phyloP scores from a whole-genome alignment of 306 rosid genomes.

The Gastrolobium villosum region DNA sequence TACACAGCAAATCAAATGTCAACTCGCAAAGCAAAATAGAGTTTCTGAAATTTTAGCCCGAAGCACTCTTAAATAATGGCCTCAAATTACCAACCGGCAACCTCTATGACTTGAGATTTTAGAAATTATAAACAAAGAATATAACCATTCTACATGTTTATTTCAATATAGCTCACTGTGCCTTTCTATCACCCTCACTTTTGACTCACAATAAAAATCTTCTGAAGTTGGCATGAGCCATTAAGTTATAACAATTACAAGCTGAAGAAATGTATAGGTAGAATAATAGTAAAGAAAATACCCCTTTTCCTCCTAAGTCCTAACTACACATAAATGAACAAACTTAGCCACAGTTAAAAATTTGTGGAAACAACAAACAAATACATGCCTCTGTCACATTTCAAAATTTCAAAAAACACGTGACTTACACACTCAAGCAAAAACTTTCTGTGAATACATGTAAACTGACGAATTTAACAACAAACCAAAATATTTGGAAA shows the following conservation, averaged over 20 bases:
- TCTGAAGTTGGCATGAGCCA: constrained; percentile 2
- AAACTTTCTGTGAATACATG: background rate
- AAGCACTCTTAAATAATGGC: background rate
- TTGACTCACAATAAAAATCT: background rate
- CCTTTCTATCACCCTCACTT: background rate
- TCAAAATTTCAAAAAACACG: too few relatives aligned
- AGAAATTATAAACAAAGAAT: background rate
- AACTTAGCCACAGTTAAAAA: background rate
- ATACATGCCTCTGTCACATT: background rate
- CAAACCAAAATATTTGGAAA: background rate
- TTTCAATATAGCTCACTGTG: background rate
- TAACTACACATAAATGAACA: background rate
- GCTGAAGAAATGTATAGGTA: constrained; percentile 2
- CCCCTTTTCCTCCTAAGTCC: background rate
- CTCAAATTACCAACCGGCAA: constrained; percentile 14
- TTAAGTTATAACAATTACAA: constrained; percentile 28
- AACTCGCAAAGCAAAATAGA: background rate
- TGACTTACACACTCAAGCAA: too few relatives aligned
- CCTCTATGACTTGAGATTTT: background rate
- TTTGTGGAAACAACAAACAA: background rate
- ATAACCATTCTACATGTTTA: background rate
- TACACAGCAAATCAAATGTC: background rate
- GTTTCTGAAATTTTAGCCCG: constrained; percentile 10
- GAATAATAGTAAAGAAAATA: background rate
- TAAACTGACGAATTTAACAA: background rate